Base-by-base conservation (phyloP, 768 basidiomycete genomes). In the Hypholoma sublateritium region DNA sequence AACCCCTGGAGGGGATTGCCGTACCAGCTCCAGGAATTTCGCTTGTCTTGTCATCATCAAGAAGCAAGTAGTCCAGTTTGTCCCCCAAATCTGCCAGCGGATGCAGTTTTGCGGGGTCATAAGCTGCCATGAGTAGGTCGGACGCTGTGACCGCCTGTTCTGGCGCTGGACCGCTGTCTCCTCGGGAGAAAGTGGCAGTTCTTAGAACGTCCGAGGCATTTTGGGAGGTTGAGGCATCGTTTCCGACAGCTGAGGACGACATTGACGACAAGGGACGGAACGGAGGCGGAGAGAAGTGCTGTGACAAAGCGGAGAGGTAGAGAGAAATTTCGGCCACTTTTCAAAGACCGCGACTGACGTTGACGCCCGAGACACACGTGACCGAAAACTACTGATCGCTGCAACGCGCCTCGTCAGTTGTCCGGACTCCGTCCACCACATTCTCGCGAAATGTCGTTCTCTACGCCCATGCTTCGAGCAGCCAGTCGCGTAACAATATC, bases 11-110 rank as follows among this genome's bases (percentile, higher is more conserved):
- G 65, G 95, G 95, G 62, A 99, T 84, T 57, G 95, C 95, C 58
- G 91, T 94, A 65, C 81, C 83, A 65, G 91, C 86, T 50, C 97
- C 97, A 69, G 93, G 93, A 59, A 97, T 78, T 53, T 93, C 86
- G 72, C 75, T 93, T 65, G 88, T 87, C 80, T 98, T 96, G 77
- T 96, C 96, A 73, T 99, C 97, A 61, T 98, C 96, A 57, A 99
- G 83, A 64, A 92, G 81, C 53, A 99, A 78, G 76, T 97, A 98
- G 75, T 99, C 97, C 63, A 99, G 78, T 79, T 93, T 89, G 72
- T 94, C 92, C 60, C 93, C 89, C 59, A 98, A 78, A 54, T 88
- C 87, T 44, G 97, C 95, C 67, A 99, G 79, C 55, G 97, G 97
- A 71, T 99, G 97, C 54, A 99, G 81, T 75, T 86, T 88, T 50